Base-by-base conservation (phyloP, 805 yeast genomes). In the Tetrapisispora fleetii region DNA sequence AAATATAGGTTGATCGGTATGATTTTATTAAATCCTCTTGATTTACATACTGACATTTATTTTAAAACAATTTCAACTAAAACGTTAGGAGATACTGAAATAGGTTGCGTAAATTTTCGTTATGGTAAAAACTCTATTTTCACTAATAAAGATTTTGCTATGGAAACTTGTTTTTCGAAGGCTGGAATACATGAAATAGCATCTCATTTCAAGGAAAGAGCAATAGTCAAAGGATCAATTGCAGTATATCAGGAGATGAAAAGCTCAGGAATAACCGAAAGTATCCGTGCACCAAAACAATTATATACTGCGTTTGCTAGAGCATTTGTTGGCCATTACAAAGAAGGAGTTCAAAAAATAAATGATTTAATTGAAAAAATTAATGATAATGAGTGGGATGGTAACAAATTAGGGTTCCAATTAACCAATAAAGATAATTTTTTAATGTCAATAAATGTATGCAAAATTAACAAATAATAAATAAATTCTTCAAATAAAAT, bases 131-230 rank as follows among this genome's bases (percentile, higher is more conserved):
- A 40, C 5, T 22, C 48, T 8, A 17, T 38, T 16, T 46, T 40
- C n/a, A 27, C 40, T 1, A 17, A 24, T 2, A 40, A 16, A 40
- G 24, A 40, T 24, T 33, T 46, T 24, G 40, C 39, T 27, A 33
- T 46, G n/a, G 48, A 46, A 40, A 46, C 48, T 17, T 46, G 48
- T 40, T 24, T 46, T 6, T 46, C 48, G 2, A 46, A 35, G 40
- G 3, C 21, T 35, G 48, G 48, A 7, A 24, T 32, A 13, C 32
- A 35, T 24, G 18, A n/a, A 14, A 13, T 46, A 8, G 13, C 42
- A 4, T 13, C 42, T 22, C 37, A 27, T 6, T 46, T 41, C 9
- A 46, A 40, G 18, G 36, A 39, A 18, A 46, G 48, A 40, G 36
- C 40, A 2, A 19, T 46, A 4, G 44, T 40, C 8, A 30, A 17